These are phyloP conservation scores for Suillus subaureus DNA, from an alignment of 768 basidiomycete genomes.

Conservation along the genomic window DNA sequence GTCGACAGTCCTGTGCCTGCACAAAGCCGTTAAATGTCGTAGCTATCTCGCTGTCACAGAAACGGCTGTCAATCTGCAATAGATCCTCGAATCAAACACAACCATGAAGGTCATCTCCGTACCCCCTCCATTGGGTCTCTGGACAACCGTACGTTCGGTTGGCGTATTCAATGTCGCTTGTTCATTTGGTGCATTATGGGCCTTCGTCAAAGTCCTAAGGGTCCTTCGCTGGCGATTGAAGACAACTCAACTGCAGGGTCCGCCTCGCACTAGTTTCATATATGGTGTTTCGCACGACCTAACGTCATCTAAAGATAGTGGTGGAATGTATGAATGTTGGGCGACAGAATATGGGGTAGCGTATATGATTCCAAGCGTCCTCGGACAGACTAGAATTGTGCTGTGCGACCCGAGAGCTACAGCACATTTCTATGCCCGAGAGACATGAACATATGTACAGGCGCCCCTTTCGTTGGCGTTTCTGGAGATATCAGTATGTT, in stretches of 20 bases:
- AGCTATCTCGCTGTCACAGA: background rate
- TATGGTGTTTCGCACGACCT: slow-evolving; percentile 20
- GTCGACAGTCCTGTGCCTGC: background rate
- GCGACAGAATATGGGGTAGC: slow-evolving; percentile 22
- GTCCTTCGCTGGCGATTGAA: background rate
- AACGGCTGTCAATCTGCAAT: background rate
- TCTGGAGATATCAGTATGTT: slow-evolving; percentile 27
- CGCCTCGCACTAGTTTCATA: slow-evolving; percentile 19
- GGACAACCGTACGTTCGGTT: background rate
- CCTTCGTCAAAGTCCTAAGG: background rate
- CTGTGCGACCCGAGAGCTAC: slow-evolving; percentile 50
- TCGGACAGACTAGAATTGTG: slow-evolving; percentile 18
- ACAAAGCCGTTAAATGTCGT: background rate
- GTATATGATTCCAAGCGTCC: slow-evolving; percentile 18
- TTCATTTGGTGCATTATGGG: background rate
- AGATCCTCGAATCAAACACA: background rate
- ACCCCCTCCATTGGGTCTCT: background rate
- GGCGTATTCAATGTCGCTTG: background rate
- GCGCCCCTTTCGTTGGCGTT: slow-evolving; percentile 34
- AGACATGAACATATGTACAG: slow-evolving; percentile 51
- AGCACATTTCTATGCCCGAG: slow-evolving; percentile 50
- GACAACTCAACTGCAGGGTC: slow-evolving; percentile 22
- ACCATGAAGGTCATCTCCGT: background rate
- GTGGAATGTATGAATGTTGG: slow-evolving; percentile 24
- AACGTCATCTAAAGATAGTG: background rate